Percentiles rank a stretch among this genome's conserved stretches.
Conservation (phyloP, 345 rosid genomes). For the Mallotus nudiflorus region DNA sequence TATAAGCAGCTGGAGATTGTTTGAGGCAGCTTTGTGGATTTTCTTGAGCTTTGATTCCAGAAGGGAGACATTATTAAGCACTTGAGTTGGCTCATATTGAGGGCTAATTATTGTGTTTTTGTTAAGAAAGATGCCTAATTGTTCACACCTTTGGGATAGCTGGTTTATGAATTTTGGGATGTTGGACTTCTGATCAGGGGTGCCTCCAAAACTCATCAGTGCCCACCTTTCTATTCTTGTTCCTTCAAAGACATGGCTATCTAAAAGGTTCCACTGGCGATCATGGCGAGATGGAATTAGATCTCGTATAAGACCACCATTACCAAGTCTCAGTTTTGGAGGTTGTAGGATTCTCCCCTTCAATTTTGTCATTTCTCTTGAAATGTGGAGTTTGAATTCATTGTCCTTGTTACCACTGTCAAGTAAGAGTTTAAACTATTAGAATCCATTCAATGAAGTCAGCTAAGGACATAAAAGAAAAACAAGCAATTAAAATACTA, state of each 20-base stretch:
- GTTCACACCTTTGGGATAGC: conserved; percentile 85
- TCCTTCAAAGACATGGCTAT: conserved; percentile 75
- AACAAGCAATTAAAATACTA: background rate
- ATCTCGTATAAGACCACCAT: conserved; percentile 57
- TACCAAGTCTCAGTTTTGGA: conserved; percentile 91
- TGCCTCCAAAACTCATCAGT: conserved; percentile 86
- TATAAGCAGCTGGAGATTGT: conserved; percentile 74
- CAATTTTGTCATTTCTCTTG: conserved; percentile 80
- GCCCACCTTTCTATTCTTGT: conserved; percentile 79
- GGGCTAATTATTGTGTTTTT: conserved; percentile 57
- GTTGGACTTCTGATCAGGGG: conserved; percentile 64
- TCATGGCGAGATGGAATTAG: conserved; percentile 64
- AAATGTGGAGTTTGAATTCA: conserved; percentile 75
- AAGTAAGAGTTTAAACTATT: conserved; percentile 23
- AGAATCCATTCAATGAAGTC: conserved; percentile 5
- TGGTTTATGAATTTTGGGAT: conserved; percentile 77
- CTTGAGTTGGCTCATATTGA: conserved; percentile 64
- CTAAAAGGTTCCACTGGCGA: conserved; percentile 74
- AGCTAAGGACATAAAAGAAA: background rate
- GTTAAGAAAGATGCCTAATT: conserved; percentile 76
- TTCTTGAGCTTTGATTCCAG: conserved; percentile 75
- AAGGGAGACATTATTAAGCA: conserved; percentile 70
- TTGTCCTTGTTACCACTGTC: conserved; percentile 65
- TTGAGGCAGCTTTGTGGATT: conserved; percentile 60
- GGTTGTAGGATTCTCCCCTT: conserved; percentile 88